Base-by-base conservation (phyloP, 2,329 filamentous ascomycete species). In the Colletotrichum tropicicola region DNA sequence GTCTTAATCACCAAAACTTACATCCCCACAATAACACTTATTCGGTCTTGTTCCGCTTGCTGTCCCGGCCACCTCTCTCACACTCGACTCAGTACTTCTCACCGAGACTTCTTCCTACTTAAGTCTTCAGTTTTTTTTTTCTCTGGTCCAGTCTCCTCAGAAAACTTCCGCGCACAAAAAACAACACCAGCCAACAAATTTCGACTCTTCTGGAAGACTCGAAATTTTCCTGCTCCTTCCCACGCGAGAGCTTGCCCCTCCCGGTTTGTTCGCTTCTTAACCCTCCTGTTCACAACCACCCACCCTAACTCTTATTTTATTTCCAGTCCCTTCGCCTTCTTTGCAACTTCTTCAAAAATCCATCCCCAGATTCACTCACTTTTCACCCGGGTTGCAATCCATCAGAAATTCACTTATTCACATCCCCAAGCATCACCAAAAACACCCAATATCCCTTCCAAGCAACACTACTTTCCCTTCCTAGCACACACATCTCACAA, bases 181-280 rank as follows among this genome's bases (percentile, higher is more conserved):
- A 43, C 21, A 43, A 21, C 48, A 37, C n/a, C 21, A 43, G 27
- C 30, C 19, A n/a, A 45, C n/a, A 44, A 28, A 6, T 12, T 45
- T 62, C 57, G 51, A 45, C 19, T 65, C 57, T 65, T 62, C 48
- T 62, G 58, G 62, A 65, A 65, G 57, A 62, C 51, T 56, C 39
- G 30, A 39, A 43, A 32, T 23, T 44, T 28, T 15, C 35, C 17
- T 43, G 35, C 51, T 65, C 51, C 51, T 65, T 65, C 51, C 58
- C 47, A 15, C 37, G 21, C 48, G 41, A 15, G 12, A 43, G 17
- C 15, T 47, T 49, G 4, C 23, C 43, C 21, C 35, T 55, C 44
- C 37, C 9, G 44, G 62, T 65, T 61, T 55, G 62, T 65, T 49
- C 19, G 21, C 51, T 21, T 51, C 37, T 21, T 21, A 17, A 25